A percentile compares a stretch with the other conserved stretches of the same genome.
Conservation (phyloP, 2,329 filamentous ascomycete species). For the Sarocladium oryzae region DNA sequence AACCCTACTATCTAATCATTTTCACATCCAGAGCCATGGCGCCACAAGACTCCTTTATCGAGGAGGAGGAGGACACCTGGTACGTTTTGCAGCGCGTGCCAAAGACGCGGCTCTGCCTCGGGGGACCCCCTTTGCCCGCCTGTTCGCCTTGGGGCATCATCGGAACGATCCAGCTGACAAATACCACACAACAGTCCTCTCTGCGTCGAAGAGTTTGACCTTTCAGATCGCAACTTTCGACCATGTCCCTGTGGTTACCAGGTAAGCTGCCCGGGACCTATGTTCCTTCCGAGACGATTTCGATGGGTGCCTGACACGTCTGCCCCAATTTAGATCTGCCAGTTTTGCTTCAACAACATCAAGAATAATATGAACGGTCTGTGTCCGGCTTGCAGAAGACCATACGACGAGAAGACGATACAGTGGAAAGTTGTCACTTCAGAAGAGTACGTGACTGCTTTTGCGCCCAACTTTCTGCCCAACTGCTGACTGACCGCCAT, state of each 20-base stretch:
- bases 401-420: conserved; percentile 95
- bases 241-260: conserved; percentile 98
- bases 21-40: conserved; percentile 44
- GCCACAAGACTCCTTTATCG: conserved; percentile 64
- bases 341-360: conserved; percentile 99
- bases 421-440: conserved; percentile 91
- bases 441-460: conserved; percentile 70
- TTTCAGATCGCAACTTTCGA: conserved; percentile 93
- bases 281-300: neutral
- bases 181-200: conserved; percentile 62
- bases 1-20: conserved; percentile 12
- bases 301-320: neutral
- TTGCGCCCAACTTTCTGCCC: neutral
- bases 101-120: conserved; percentile 7
- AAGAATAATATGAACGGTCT: conserved; percentile 96
- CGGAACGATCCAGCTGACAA: conserved; percentile 16
- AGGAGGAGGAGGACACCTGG: conserved; percentile 66
- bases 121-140: conserved; percentile 13
- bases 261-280: conserved; percentile 43
- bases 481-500: conserved; percentile 5
- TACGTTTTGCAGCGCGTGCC: conserved; percentile 29
- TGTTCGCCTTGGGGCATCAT: conserved; percentile 12
- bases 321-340: conserved; percentile 72
- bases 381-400: conserved; percentile 92
- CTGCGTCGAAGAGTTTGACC: conserved; percentile 97